phyloP scores from a whole-genome alignment of 371 early-diverging fungal genomes.

The Syncephalis plumigaleata region DNA sequence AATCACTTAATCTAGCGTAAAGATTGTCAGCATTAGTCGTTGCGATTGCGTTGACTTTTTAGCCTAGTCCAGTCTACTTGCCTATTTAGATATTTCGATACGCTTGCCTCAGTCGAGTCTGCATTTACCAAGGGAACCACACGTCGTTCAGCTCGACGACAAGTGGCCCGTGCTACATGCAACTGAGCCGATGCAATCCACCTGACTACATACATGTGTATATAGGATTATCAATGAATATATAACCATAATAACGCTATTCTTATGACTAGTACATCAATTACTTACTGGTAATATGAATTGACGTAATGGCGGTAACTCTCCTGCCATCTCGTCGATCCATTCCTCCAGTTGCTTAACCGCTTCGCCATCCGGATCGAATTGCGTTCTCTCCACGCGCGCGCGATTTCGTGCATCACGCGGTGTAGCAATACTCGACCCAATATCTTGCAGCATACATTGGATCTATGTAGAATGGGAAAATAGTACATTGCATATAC shows the following conservation, averaged over 20 bases:
- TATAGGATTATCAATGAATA: neutral
- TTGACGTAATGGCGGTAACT: slow-evolving; percentile 55
- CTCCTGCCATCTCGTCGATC: slow-evolving; percentile 63
- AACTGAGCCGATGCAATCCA: slow-evolving; percentile 39
- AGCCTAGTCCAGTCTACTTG: too few relatives aligned
- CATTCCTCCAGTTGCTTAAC: slow-evolving; percentile 52
- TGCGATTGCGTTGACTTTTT: neutral
- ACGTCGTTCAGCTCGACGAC: slow-evolving; percentile 73
- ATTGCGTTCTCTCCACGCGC: slow-evolving; percentile 39
- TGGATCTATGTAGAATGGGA: slow-evolving; percentile 65
- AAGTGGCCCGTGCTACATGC: slow-evolving; percentile 50
- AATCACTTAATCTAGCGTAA: slow-evolving; percentile 63
- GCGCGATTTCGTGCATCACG: slow-evolving; percentile 11
- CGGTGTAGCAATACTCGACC: slow-evolving; percentile 85
- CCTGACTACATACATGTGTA: slow-evolving; percentile 35
- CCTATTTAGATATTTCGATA: slow-evolving; percentile 59
- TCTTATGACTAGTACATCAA: neutral
- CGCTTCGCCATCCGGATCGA: slow-evolving; percentile 46
- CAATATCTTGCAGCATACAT: slow-evolving; percentile 76
- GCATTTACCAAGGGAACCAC: slow-evolving; percentile 57
- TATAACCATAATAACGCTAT: too few relatives aligned
- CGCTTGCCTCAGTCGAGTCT: slow-evolving; percentile 33
- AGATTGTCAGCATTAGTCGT: neutral
- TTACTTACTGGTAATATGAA: slow-evolving; percentile 67
- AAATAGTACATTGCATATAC: neutral